Base-by-base conservation (phyloP, 805 yeast species). In the Ogataea angusta region DNA sequence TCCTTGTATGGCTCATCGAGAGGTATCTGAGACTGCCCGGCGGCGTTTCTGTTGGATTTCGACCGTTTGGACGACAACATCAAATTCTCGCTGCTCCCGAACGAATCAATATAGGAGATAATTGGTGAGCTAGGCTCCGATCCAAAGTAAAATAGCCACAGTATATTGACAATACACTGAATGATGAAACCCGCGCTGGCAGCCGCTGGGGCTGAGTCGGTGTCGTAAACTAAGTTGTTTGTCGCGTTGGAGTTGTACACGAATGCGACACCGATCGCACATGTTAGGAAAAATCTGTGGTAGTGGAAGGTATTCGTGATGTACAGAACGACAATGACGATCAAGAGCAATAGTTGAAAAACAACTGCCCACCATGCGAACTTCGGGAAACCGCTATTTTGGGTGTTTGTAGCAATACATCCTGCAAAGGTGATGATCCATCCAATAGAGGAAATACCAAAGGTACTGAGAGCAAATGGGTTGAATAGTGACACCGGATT, bases 351-450 rank as follows among this genome's bases (percentile, higher is more conserved):
- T 15, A 89, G 67, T 63, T 91, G 81, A 57, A 78, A 93, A 2
- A 85, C 90, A 5, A 93, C 62, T 1, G 95, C 95, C 99, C 99
- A 93, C 99, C 99, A 91, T 4, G 93, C 78, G 63, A 91, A 85
- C 49, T 78, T 76, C 1, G 97, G 96, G 57, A 83, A 87, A 5
- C 63, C 49, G 12, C 64, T 22, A 6, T 51, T 31, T 15, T 47
- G 61, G 14, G 62, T 59, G 13, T 69, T 70, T 6, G 78, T 60
- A 1, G 85, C 80, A 14, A 85, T 79, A 12, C 95, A 85, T 2
- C 97, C 97, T 2, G 84, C 95, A 40, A 93, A 72, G 8, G 95
- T 86, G 36, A 93, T 76, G 43, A 88, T 69, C 98, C 98, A 91
- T 12, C 95, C 78, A 18, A 88, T 70, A 3, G 73, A 48, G 1